Evolutionary conservation across 352 stramenopile genomes (phyloP), one percentile per base, ranked within the genome.

Genomic region (Phytopythium helicoides): DNA sequence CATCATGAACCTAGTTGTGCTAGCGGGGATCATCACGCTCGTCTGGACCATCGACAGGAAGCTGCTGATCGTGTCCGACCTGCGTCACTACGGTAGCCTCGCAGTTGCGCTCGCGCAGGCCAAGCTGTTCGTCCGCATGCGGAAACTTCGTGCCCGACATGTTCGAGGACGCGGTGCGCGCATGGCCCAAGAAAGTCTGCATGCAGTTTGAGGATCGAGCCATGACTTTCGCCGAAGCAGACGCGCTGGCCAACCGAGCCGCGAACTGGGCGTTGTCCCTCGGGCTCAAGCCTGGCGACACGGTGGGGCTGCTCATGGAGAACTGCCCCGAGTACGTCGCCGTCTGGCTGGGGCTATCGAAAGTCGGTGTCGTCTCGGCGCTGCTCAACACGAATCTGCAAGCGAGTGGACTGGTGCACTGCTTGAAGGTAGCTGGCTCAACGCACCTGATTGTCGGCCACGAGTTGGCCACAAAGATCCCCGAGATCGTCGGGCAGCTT

Each of bases 281-380:
- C 11, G 79, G 76, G 0, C 52, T 96, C 0, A 51, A 65, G 31
- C 19, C 47, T 0, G 86, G 87, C 33, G 68, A 95, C 48, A 92
- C 77, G 5, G 81, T 91, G 22, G 86, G 73, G 26, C 62, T 95
- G 42, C 60, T 95, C 31, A 94, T 95, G 79, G 77, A 91, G 58
- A 96, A 96, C 65, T 70, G 85, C 0, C 84, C 82, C 35, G 84
- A 94, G 58, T 96, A 86, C 49, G 58, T 96, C 25, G 52, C 86
- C 23, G 66, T 84, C 16, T 96, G 87, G 87, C 71, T 95, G 49
- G 87, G 84, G 0, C 68, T 96, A 40, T 52, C 80, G 53, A 96
- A 96, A 62, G 63, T 90, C 39, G 87, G 87, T 44, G 82, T 95
- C 47, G 68, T 89, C 57, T 74, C 73, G n/a, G 87, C 87, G 25